Base-by-base conservation (phyloP, 257 asterid species). In the Rubia yunnanensis region DNA sequence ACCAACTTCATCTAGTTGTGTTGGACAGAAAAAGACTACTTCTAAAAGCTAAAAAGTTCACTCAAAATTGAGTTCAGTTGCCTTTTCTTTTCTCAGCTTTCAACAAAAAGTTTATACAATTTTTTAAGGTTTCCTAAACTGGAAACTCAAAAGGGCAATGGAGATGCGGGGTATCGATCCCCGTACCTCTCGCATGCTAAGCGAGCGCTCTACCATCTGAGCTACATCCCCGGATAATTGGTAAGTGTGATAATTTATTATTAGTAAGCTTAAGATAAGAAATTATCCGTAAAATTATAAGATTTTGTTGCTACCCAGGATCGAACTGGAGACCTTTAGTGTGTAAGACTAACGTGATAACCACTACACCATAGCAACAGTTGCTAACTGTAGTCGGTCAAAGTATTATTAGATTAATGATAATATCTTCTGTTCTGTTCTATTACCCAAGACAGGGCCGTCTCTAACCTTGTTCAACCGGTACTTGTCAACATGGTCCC, bases 141-240 rank as follows among this genome's bases (percentile, higher is more conserved):
- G n/a, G n/a, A n/a, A n/a, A n/a, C n/a, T n/a, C n/a, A n/a, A n/a
- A n/a, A n/a, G n/a, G n/a, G n/a, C n/a, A 15, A 24, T 84, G 90
- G 95, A 89, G 95, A 89, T 84, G 91, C 91, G 91, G 92, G 96
- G 95, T 83, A 84, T 86, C 95, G 95, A 85, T 85, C 95, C 91
- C 95, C 95, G 89, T 89, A 82, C 95, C 94, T 89, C 96, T 85
- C 89, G 91, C 96, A 86, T 86, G 95, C 96, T 86, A 89, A 89
- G 94, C 91, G 95, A 89, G 89, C 85, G 91, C 94, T 89, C 94
- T 83, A 86, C 95, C 96, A 89, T 86, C 91, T 89, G 95, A 86
- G 96, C 94, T 86, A 89, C 96, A 89, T 86, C 96, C 95, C 94
- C 92, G n/a, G n/a, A n/a, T n/a, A n/a, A n/a, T n/a, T n/a, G n/a